These are phyloP conservation scores for Brasenia schreberi DNA, from an alignment of 164 flowering plant species.

Conservation along the genomic window DNA sequence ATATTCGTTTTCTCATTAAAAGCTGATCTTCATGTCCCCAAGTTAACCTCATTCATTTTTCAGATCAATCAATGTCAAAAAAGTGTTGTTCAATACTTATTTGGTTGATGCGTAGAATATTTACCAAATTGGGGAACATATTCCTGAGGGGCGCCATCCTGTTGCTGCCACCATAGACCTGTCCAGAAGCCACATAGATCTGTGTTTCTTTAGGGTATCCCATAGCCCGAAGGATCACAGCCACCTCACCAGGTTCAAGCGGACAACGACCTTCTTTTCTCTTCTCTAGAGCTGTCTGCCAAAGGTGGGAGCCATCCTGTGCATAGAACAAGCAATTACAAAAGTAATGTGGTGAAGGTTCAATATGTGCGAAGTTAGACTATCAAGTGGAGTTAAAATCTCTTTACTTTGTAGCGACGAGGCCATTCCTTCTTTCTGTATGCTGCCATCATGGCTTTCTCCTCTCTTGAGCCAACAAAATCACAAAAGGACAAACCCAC, in stretches of 20 bases:
- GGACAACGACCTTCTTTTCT: constrained; percentile 99
- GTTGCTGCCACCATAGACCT: constrained; percentile 95
- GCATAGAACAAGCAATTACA: not conserved
- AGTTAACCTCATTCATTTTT: no score
- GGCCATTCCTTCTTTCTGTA: constrained; percentile 99
- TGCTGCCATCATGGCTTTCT: constrained; percentile 83
- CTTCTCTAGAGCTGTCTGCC: constrained; percentile 94
- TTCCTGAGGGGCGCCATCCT: constrained; percentile 97
- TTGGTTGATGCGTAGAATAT: not conserved
- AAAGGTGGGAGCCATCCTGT: constrained; percentile 97
- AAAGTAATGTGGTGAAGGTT: not conserved
- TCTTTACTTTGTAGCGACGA: constrained; percentile 74
- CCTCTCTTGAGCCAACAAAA: constrained; percentile 95
- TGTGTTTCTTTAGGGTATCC: constrained; percentile 98
- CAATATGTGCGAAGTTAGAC: not conserved
- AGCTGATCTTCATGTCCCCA: no score
- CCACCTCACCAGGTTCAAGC: constrained; percentile 97
- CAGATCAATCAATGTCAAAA: no score
- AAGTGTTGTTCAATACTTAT: no score
- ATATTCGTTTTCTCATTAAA: no score
- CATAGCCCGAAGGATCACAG: constrained; percentile 93
- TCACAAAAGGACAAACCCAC: constrained; percentile 98
- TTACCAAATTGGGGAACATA: constrained; percentile 95
- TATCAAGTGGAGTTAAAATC: not conserved
- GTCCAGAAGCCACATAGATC: constrained; percentile 98